These are phyloP conservation scores for Asparagopsis taxiformis DNA, from an alignment of 31 red algal genomes.

Conservation along the genomic window DNA sequence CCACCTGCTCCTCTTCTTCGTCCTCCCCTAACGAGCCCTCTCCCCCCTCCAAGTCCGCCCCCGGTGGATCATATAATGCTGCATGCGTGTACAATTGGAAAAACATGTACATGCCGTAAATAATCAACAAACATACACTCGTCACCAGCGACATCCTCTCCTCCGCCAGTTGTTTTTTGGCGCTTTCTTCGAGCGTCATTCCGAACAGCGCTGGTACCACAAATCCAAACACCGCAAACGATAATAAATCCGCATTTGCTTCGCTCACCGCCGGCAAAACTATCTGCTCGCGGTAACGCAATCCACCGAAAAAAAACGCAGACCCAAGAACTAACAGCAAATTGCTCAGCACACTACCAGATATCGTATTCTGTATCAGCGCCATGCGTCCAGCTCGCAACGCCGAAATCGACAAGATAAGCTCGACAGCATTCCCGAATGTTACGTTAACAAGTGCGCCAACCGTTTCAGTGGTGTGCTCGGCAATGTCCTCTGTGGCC, in stretches of 20 bases:
- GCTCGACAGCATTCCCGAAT: conserved; percentile 93
- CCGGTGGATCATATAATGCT: conserved; percentile 38
- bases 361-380: conserved; percentile 79
- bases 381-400: conserved; percentile 69
- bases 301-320: conserved; percentile 87
- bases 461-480: conserved; percentile 83
- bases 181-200: conserved; percentile 35
- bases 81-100: conserved; percentile 89
- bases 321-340: conserved; percentile 85
- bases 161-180: conserved; percentile 15
- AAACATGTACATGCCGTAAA: conserved; percentile 77
- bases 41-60: conserved; percentile 2
- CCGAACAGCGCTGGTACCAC: conserved; percentile 80
- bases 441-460: conserved; percentile 91
- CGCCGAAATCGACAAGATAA: conserved; percentile 80
- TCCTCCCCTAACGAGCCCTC: conserved; percentile 8
- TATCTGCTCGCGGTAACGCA: conserved; percentile 73
- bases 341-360: conserved; percentile 86
- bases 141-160: conserved; percentile 72
- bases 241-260: conserved; percentile 77
- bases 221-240: conserved; percentile 82
- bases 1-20: conserved; percentile 33
- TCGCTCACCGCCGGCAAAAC: conserved; percentile 77
- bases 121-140: conserved; percentile 54
- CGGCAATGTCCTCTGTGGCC: conserved; percentile 88